Conservation (phyloP, 331 rosid species). For the Quercus lobata region DNA sequence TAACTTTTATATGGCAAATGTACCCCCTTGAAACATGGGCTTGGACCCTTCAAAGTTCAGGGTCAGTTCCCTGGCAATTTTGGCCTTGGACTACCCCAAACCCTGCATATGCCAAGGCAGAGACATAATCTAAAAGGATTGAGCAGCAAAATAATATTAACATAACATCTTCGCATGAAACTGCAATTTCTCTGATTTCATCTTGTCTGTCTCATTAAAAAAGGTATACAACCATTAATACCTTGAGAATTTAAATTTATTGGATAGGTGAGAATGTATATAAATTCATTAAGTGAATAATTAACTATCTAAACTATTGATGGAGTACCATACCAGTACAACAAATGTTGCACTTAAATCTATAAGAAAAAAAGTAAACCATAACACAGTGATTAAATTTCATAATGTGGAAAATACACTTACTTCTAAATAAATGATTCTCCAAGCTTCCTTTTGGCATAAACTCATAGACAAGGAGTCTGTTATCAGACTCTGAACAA, state of each 20-base stretch:
- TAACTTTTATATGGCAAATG: too few species aligned
- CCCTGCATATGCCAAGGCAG: too few species aligned
- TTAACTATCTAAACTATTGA: not conserved
- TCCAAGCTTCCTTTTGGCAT: constrained; percentile 92
- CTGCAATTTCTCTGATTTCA: not conserved
- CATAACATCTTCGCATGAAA: too few species aligned
- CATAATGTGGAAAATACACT: constrained; percentile 25
- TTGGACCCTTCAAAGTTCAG: too few species aligned
- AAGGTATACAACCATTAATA: not conserved
- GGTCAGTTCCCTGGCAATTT: too few species aligned
- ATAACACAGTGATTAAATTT: not conserved
- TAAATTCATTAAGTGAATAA: not conserved
- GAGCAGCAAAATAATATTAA: too few species aligned
- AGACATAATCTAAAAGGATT: too few species aligned
- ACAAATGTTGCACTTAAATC: not conserved
- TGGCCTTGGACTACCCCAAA: too few species aligned
- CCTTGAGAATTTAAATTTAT: not conserved
- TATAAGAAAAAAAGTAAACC: not conserved
- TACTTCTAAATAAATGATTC: constrained; percentile 87
- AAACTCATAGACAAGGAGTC: constrained; percentile 91
- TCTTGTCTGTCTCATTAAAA: not conserved
- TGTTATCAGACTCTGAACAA: constrained; percentile 66
- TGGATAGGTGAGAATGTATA: not conserved
- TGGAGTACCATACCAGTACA: not conserved
- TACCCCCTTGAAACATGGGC: too few species aligned